Base-by-base conservation (phyloP, 2,329 filamentous ascomycete species). In the Tricladium varicosporioides region DNA sequence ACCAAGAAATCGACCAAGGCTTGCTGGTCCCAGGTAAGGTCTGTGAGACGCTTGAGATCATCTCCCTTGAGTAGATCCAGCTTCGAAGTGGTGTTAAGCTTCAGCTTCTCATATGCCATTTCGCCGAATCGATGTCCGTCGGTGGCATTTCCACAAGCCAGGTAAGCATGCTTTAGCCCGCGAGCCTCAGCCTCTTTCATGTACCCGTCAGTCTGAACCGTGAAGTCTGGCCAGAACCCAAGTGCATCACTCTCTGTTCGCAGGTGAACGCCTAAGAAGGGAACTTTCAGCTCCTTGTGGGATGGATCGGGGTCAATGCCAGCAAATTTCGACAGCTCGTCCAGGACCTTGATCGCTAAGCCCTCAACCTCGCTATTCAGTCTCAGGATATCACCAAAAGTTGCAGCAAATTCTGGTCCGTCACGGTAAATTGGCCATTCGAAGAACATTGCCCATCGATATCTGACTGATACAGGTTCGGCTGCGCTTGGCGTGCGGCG, bases 1-100 rank as follows among this genome's bases (percentile, higher is more conserved):
- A 82, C 73, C 61, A 80, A 76, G 66, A 77, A 80, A 65, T 82
- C 79, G 5, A 81, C 73, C 16, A 81, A 67, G 2, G 73, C 75
- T 56, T 76, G 74, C 67, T 81, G 78, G 64, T 80, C 78, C 74
- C 74, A 79, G 16, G 67, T 74, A 40, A 81, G 64, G 16, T 57
- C 56, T 11, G 69, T 56, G 5, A 81, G 68, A 9, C 58, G 59
- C 15, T 59, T 58, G 1, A 71, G 64, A 51, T 78, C 75, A 19
- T 63, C 58, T 16, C 65, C 56, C 58, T 72, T 69, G 5, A 81
- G 69, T 1, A 81, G 63, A 31, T 78, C 73, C 14, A 69, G 57
- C 64, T 79, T 80, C 14, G 70, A 70, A 5, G 76, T 70, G 4
- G 78, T 74, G 18, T 69, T 73, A 10, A 78, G 67, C 11, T 68